Conservation (phyloP, 129 eudicot genomes). For the Escallonia rubra region DNA sequence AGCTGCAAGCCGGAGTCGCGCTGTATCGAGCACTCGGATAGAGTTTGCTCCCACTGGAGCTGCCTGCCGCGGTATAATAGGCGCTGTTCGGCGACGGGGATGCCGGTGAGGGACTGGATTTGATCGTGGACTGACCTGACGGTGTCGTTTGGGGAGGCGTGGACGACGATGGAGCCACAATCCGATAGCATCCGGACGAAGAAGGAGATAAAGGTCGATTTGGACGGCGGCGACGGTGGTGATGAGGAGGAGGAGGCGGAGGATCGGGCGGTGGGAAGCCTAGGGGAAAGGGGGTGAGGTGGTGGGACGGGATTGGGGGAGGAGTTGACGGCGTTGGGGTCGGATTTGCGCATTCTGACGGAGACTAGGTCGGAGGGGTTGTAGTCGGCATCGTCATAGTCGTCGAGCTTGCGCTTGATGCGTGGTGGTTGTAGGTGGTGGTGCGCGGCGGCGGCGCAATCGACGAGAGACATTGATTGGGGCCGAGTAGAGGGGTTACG, state of each 20-base stretch:
- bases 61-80: conserved; percentile 63
- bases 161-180: conserved; percentile 38
- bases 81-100: conserved; percentile 52
- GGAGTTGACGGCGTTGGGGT: conserved; percentile 27
- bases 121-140: conserved; percentile 42
- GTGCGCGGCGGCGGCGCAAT: conserved; percentile 25
- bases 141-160: conserved; percentile 32
- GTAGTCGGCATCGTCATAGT: conserved; percentile 33
- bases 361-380: conserved; percentile 27
- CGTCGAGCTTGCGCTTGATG: conserved; percentile 69
- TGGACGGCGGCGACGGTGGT: neutral
- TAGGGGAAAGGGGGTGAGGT: conserved; percentile 10
- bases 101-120: conserved; percentile 37
- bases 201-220: conserved; percentile 39
- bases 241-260: conserved; percentile 1
- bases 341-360: conserved; percentile 41
- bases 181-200: conserved; percentile 55
- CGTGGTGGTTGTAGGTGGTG: conserved; percentile 1
- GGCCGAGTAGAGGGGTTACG: conserved; percentile 15
- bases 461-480: conserved; percentile 35
- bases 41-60: conserved; percentile 57
- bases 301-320: conserved; percentile 7
- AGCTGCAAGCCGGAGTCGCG: conserved; percentile 48
- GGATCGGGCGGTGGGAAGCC: conserved; percentile 12
- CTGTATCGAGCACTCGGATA: conserved; percentile 40